Evolutionary conservation across 495 filamentous ascomycete genomes (phyloP).

Genomic region (Talaromyces borbonicus): DNA sequence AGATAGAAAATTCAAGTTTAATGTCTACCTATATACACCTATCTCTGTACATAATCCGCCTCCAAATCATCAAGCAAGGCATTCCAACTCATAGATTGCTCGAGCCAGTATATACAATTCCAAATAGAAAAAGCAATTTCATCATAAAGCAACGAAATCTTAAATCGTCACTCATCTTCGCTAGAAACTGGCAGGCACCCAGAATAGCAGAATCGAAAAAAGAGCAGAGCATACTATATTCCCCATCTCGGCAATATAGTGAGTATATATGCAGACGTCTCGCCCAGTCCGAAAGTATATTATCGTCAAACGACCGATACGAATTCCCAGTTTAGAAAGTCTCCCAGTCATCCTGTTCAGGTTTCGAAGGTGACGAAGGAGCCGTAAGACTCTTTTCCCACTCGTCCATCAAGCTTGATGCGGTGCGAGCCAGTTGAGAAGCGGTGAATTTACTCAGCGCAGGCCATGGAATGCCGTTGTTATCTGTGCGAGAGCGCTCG

Average conservation of each 20-base stretch:
- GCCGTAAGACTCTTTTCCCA: conserved; percentile 53
- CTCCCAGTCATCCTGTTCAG: conserved; percentile 27
- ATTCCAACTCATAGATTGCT: not conserved
- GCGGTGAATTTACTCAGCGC: conserved; percentile 55
- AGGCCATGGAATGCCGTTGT: conserved; percentile 58
- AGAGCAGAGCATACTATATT: not conserved
- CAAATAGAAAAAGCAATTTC: conserved; percentile 24
- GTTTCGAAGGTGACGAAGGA: conserved; percentile 16
- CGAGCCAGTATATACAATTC: conserved; percentile 6
- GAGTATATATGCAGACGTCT: conserved; percentile 4
- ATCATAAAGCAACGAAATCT: conserved; percentile 15
- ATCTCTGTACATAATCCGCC: not conserved
- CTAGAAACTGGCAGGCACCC: not conserved
- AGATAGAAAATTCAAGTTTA: too few species aligned
- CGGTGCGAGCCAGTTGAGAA: conserved; percentile 57
- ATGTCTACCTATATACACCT: not conserved
- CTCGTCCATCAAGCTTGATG: conserved; percentile 64
- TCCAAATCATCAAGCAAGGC: not conserved
- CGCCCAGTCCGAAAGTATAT: not conserved
- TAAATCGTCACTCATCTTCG: conserved; percentile 12
- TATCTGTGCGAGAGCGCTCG: conserved; percentile 3
- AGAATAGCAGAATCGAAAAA: not conserved
- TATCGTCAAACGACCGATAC: too few species aligned
- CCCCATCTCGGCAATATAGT: not conserved
- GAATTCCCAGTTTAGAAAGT: conserved; percentile 3